Percentiles rank a stretch among this genome's conserved stretches.
phyloP scores from a whole-genome alignment of 352 stramenopile species.

The Phytophthora podocarpi region DNA sequence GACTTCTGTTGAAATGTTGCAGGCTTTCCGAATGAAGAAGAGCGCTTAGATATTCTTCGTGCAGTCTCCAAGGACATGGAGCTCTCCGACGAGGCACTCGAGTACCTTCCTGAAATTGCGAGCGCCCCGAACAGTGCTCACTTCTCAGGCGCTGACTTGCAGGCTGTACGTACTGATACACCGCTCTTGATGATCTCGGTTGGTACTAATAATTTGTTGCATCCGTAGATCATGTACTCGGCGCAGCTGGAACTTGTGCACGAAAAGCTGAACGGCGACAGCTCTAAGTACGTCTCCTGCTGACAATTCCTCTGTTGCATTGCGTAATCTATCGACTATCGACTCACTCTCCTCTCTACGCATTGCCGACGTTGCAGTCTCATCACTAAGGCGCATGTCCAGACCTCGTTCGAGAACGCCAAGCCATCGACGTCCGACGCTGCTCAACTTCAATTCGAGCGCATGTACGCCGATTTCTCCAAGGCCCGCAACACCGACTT shows the following conservation, averaged over 20 bases:
- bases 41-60: conserved; percentile 83
- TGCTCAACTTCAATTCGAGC: conserved; percentile 65
- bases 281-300: conserved; percentile 50
- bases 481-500: conserved; percentile 78
- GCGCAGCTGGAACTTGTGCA: conserved; percentile 94
- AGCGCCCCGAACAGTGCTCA: conserved; percentile 68
- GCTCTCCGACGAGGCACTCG: conserved; percentile 63
- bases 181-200: background rate
- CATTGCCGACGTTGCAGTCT: conserved; percentile 33
- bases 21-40: conserved; percentile 85
- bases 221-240: conserved; percentile 90
- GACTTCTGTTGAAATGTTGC: conserved; percentile 12
- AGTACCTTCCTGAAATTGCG: conserved; percentile 80
- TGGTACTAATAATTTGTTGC: background rate
- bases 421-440: conserved; percentile 75
- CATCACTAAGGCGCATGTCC: conserved; percentile 62
- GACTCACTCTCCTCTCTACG: background rate
- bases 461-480: conserved; percentile 73
- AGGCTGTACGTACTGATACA: conserved; percentile 67
- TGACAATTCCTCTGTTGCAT: background rate
- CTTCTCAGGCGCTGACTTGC: conserved; percentile 94
- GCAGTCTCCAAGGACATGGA: conserved; percentile 82
- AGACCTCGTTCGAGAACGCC: conserved; percentile 63
- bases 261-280: conserved; percentile 73
- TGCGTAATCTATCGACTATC: background rate